phyloP scores from a whole-genome alignment of 345 rosid genomes.

The Gossypium herbaceum region DNA sequence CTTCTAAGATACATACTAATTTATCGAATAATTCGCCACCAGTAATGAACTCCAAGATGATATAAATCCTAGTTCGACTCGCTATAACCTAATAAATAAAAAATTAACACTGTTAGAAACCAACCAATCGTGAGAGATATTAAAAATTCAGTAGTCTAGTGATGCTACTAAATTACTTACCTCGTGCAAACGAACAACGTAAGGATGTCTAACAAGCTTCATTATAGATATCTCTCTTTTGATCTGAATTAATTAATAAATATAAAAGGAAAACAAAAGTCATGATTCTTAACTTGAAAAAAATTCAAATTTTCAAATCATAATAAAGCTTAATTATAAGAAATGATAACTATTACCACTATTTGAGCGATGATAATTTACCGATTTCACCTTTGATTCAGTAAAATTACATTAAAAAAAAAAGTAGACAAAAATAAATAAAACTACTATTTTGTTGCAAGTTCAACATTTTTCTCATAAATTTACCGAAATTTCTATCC shows the following conservation, averaged over 20 bases:
- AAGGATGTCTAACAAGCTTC: slow-evolving; percentile 98
- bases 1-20: slow-evolving; percentile 58
- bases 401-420: background rate
- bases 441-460: background rate
- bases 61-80: slow-evolving; percentile 87
- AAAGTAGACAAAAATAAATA: background rate
- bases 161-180: slow-evolving; percentile 27
- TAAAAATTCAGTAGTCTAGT: background rate
- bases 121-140: background rate
- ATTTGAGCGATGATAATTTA: background rate
- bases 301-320: background rate
- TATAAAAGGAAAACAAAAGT: slow-evolving; percentile 3
- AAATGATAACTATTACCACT: background rate
- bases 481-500: background rate
- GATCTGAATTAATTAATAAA: slow-evolving; percentile 46
- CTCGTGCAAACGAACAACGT: slow-evolving; percentile 87
- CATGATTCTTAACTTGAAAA: background rate
- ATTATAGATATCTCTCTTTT: slow-evolving; percentile 96
- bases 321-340: background rate
- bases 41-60: slow-evolving; percentile 90
- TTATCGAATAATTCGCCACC: slow-evolving; percentile 98
- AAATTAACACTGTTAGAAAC: background rate
- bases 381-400: background rate
- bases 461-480: background rate
- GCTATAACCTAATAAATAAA: slow-evolving; percentile 62